Conservation (phyloP, 2,329 filamentous ascomycete genomes). For the Fusarium sp. region DNA sequence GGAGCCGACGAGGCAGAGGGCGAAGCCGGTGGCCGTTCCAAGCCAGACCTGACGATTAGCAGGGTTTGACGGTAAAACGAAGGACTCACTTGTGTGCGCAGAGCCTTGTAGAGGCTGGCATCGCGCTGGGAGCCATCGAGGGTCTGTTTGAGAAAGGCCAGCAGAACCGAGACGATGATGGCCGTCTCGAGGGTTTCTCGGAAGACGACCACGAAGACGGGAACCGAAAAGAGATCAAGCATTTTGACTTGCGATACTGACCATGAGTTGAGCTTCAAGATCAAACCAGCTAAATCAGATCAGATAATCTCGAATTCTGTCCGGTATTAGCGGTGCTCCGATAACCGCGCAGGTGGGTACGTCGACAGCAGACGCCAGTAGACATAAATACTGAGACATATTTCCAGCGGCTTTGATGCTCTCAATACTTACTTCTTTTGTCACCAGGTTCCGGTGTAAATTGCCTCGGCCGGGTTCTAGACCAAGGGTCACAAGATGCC, state of each 20-base stretch:
- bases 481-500: conserved; percentile 34
- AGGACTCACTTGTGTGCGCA: conserved; percentile 68
- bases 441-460: conserved; percentile 21
- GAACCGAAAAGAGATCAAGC: conserved; percentile 77
- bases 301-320: conserved; percentile 22
- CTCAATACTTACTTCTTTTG: no score
- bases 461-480: conserved; percentile 29
- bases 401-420: no score
- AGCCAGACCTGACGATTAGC: conserved; percentile 62
- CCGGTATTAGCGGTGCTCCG: conserved; percentile 1
- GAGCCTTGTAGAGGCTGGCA: conserved; percentile 69
- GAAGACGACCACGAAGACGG: conserved; percentile 91
- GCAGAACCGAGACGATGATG: conserved; percentile 85
- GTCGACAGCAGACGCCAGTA: no score
- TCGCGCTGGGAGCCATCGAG: conserved; percentile 72
- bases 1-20: conserved; percentile 72
- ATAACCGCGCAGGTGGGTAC: conserved; percentile 3
- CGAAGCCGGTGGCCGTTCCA: conserved; percentile 48
- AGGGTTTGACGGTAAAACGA: background rate
- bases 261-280: background rate
- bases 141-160: conserved; percentile 86
- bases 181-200: conserved; percentile 84
- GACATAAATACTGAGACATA: no score
- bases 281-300: conserved; percentile 6
- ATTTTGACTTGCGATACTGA: conserved; percentile 48